These are phyloP conservation scores for Phytophthora pisi DNA, from an alignment of 352 stramenopile genomes.

Conservation along the genomic window DNA sequence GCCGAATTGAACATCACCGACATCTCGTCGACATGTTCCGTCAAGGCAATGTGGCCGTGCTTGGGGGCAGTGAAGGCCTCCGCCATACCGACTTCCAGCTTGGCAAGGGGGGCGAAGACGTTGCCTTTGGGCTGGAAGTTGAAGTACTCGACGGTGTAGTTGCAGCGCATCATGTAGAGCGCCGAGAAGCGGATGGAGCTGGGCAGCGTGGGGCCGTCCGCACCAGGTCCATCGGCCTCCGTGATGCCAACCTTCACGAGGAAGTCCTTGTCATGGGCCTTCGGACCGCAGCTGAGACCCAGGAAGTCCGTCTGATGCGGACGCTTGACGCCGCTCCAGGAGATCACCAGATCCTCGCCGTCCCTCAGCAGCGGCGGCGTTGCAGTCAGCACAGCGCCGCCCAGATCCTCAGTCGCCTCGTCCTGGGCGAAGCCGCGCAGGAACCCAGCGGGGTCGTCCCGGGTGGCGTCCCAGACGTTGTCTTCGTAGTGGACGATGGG, in stretches of 20 bases:
- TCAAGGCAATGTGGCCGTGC: conserved; percentile 77
- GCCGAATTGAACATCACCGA: conserved; percentile 83
- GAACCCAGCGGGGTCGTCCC: conserved; percentile 24
- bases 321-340: conserved; percentile 53
- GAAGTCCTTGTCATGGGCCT: conserved; percentile 54
- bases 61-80: conserved; percentile 65
- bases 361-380: conserved; percentile 55
- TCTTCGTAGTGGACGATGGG: conserved; percentile 22
- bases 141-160: conserved; percentile 69
- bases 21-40: conserved; percentile 61
- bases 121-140: conserved; percentile 55
- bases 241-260: conserved; percentile 47
- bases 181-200: conserved; percentile 64
- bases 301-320: conserved; percentile 70
- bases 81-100: conserved; percentile 55
- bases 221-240: conserved; percentile 27
- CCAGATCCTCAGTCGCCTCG: conserved; percentile 3
- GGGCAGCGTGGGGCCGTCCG: conserved; percentile 24
- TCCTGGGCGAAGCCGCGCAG: conserved; percentile 1
- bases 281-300: conserved; percentile 71
- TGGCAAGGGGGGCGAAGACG: conserved; percentile 44
- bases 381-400: conserved; percentile 37
- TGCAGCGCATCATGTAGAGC: conserved; percentile 83
- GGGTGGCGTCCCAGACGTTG: conserved; percentile 30
- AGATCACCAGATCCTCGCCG: conserved; percentile 77